Evolutionary conservation across 192 early-diverging fungal species (phyloP), one percentile per base, ranked within the genome.

Genomic region (Dispira simplex): DNA sequence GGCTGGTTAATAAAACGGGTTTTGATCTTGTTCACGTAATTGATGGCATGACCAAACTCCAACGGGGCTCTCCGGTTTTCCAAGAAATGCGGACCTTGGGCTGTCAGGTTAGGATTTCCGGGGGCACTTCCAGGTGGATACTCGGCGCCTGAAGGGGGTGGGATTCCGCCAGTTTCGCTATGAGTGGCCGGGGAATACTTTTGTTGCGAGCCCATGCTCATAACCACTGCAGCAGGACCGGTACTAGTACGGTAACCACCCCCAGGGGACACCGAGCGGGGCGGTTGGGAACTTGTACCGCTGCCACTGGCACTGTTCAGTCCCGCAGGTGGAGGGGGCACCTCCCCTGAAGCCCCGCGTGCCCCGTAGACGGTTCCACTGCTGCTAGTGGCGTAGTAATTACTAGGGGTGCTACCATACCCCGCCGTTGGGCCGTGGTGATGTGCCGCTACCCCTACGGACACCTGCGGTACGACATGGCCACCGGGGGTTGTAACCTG

Each of bases 1-100:
- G 94, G 95, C 66, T 96, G 87, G 48, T 82, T 84, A 14, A 85
- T 71, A 72, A 94, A 99, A 21, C 94, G 89, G 67, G 90, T 95
- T 85, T 99, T 99, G 66, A 99, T 97, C 75, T 98, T 98, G 75
- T 98, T 98, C 11, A 99, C 97, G 70, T 98, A 99, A 70, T 90
- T 97, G 54, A 99, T 99, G 12, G 97, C 97, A 68, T 98, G 93
- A 58, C 92, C 89, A 67, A 99, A 99, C 69, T 99, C 97, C 13
- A 98, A 85, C 0, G 92, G 92, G 12, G 80, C 78, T 39, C 80
- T 77, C 51, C 83, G 83, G 47, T 68, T 65, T 13, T 67, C 70
- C 13, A 77, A 67, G 11, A 27, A 25, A 28, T 56, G 54, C 2
- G 54, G 54, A 13, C 58, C 58, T 27, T 60, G 58, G 39, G 58